Conservation (phyloP, 805 yeast genomes). For the Candida arabinofermentans region DNA sequence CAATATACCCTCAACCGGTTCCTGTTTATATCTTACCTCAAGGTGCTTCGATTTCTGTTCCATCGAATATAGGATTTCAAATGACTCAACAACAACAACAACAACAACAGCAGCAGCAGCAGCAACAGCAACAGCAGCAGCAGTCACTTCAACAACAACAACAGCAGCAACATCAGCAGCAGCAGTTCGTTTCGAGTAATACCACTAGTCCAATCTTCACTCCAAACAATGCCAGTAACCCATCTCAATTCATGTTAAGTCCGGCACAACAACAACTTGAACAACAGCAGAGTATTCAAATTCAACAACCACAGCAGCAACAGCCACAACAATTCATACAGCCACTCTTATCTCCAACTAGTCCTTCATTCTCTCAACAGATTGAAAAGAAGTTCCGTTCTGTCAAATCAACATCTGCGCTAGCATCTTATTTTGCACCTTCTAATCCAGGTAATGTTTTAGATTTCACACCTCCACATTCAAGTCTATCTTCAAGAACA, state of each 20-base stretch:
- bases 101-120: slow-evolving; percentile 9
- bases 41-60: slow-evolving; percentile 18
- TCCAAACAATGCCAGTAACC: not conserved
- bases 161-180: slow-evolving; percentile 6
- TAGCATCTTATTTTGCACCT: slow-evolving; percentile 15
- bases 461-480: slow-evolving; percentile 27
- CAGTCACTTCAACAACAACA: slow-evolving; percentile 13
- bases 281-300: too few species aligned
- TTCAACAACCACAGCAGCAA: slow-evolving; percentile 5
- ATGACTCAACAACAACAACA: slow-evolving; percentile 12
- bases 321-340: slow-evolving; percentile 1
- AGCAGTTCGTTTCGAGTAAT: not conserved
- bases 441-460: slow-evolving; percentile 3
- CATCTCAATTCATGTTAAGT: slow-evolving; percentile 4
- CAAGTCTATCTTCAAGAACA: slow-evolving; percentile 29
- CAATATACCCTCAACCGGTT: slow-evolving; percentile 29
- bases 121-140: slow-evolving; percentile 5
- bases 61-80: slow-evolving; percentile 14
- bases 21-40: slow-evolving; percentile 27
- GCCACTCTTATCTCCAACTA: slow-evolving; percentile 9
- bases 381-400: slow-evolving; percentile 11
- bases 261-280: not conserved
- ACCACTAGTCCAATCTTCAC: not conserved
- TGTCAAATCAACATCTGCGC: slow-evolving; percentile 22
- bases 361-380: slow-evolving; percentile 11